Evolutionary conservation across 2,329 filamentous ascomycete species (phyloP).

Genomic region (Exophiala spinifera): DNA sequence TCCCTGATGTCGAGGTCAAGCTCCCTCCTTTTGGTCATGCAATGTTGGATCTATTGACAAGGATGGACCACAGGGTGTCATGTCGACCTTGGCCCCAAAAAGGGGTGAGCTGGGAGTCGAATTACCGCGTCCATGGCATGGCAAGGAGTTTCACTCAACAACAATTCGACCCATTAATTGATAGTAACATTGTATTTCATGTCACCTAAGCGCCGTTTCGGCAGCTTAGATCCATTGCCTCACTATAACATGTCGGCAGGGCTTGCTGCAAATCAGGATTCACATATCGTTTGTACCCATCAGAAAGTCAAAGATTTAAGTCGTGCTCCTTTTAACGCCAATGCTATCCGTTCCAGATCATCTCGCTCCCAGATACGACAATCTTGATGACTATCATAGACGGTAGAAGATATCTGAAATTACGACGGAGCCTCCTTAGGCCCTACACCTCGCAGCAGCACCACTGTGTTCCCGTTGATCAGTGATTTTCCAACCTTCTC

Average conservation of each 20-base stretch:
- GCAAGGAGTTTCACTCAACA: background rate
- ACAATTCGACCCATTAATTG: background rate
- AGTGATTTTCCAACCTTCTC: conserved; percentile 76
- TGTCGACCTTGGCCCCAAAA: too few relatives aligned
- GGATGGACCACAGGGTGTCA: too few relatives aligned
- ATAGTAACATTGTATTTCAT: background rate
- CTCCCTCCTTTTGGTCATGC: too few relatives aligned
- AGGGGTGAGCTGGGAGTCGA: too few relatives aligned
- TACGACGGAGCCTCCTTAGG: conserved; percentile 48
- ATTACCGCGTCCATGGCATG: too few relatives aligned
- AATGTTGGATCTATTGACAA: too few relatives aligned
- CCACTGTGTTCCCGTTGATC: conserved; percentile 82
- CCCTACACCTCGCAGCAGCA: conserved; percentile 80
- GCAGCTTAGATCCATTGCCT: too few relatives aligned
- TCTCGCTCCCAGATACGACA: background rate
- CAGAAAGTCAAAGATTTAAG: too few relatives aligned
- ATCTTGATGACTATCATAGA: background rate
- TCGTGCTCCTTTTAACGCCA: conserved; percentile 5
- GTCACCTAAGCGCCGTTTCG: background rate
- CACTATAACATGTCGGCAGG: too few relatives aligned
- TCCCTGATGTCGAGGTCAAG: too few relatives aligned
- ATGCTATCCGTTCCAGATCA: conserved; percentile 14
- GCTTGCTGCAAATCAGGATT: too few relatives aligned
- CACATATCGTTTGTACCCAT: too few relatives aligned
- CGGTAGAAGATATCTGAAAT: background rate